Evolutionary conservation across 2,329 filamentous ascomycete genomes (phyloP).

Genomic region (Epichloe coenophiala): DNA sequence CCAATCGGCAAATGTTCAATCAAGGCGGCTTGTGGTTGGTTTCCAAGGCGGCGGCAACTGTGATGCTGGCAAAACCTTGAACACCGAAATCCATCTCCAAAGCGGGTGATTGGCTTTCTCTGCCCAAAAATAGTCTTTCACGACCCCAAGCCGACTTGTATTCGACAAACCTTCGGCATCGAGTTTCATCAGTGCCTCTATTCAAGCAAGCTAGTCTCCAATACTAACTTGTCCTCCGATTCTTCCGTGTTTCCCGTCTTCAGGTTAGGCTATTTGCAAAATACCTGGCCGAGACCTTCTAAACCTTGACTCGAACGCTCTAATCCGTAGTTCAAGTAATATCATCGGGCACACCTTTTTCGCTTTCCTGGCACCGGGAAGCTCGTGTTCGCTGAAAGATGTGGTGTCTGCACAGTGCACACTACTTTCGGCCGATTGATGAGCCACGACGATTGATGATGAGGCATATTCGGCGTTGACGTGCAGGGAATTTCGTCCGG

Average conservation of each 20-base stretch:
- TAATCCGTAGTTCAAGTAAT: not conserved
- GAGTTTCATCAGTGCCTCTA: no score
- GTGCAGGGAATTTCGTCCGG: not conserved
- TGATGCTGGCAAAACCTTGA: not conserved
- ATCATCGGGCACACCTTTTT: no score
- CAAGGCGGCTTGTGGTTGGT: not conserved
- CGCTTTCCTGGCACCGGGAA: not conserved
- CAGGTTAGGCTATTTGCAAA: no score
- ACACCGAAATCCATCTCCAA: not conserved
- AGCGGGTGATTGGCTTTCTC: not conserved
- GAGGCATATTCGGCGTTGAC: not conserved
- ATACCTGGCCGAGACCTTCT: no score
- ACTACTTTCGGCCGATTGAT: constrained; percentile 4
- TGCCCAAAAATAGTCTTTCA: not conserved
- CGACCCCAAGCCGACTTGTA: constrained; percentile 11
- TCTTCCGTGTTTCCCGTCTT: no score
- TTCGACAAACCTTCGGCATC: not conserved
- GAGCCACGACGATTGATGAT: constrained; percentile 4
- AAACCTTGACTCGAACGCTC: no score
- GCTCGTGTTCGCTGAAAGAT: constrained; percentile 13
- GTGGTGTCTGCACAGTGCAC: constrained; percentile 18
- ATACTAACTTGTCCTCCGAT: no score
- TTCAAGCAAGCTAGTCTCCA: no score
- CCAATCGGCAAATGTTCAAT: not conserved
- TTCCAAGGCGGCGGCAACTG: not conserved